These are phyloP conservation scores for Suillus cothurnatus DNA, from an alignment of 768 basidiomycete genomes.

Conservation along the genomic window DNA sequence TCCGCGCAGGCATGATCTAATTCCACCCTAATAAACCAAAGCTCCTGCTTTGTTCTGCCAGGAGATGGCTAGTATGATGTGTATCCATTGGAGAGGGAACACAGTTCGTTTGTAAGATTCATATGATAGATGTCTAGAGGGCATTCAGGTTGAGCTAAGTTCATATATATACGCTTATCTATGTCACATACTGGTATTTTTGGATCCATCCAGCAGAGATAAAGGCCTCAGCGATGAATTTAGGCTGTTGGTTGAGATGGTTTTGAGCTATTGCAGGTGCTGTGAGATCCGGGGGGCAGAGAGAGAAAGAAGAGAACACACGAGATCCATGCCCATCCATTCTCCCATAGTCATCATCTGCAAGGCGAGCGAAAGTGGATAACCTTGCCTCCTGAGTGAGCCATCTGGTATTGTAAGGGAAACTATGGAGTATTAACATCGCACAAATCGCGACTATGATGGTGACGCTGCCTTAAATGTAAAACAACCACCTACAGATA, in stretches of 20 bases:
- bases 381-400: no score
- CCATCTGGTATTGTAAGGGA: no score
- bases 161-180: background rate
- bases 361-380: no score
- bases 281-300: slow-evolving; percentile 1
- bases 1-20: no score
- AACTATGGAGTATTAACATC: no score
- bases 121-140: slow-evolving; percentile 26
- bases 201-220: no score
- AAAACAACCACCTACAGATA: no score
- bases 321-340: background rate
- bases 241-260: background rate
- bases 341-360: no score
- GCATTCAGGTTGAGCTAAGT: background rate
- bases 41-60: no score
- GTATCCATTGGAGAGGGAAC: slow-evolving; percentile 29
- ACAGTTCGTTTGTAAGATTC: slow-evolving; percentile 30
- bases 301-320: background rate
- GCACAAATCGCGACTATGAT: no score
- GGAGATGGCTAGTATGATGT: slow-evolving; percentile 16
- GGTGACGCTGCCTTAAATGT: no score
- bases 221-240: background rate
- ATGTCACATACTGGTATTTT: slow-evolving; percentile 25
- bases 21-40: no score
- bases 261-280: background rate